Evolutionary conservation across 768 basidiomycete genomes (phyloP).

Genomic region (Hericium rajendrae): DNA sequence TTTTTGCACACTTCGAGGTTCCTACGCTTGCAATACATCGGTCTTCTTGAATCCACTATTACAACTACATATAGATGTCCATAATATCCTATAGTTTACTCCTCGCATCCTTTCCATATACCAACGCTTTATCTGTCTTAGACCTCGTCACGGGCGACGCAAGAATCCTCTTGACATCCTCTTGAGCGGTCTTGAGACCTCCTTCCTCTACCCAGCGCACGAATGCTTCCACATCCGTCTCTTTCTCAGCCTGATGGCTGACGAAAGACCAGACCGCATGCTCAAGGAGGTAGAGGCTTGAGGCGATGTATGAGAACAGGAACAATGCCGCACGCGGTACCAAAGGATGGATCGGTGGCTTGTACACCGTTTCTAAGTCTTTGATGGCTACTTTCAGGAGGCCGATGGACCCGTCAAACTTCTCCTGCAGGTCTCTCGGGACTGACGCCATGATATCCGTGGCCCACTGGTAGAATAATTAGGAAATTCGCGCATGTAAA

Average conservation of each 20-base stretch:
- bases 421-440: constrained; percentile 24
- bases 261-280: constrained; percentile 53
- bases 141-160: neutral
- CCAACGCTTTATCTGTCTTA: neutral
- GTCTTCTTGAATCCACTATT: too few species aligned
- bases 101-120: neutral
- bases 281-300: constrained; percentile 52
- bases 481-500: constrained; percentile 1
- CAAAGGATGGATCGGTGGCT: constrained; percentile 33
- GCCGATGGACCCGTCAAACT: constrained; percentile 15
- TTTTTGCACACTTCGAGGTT: too few species aligned
- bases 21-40: too few species aligned
- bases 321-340: constrained; percentile 50
- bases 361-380: constrained; percentile 32
- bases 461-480: constrained; percentile 38
- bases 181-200: constrained; percentile 21
- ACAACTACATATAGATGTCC: too few species aligned
- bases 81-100: neutral
- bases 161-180: constrained; percentile 17
- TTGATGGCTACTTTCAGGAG: constrained; percentile 30
- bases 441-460: constrained; percentile 31
- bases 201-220: constrained; percentile 38
- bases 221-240: constrained; percentile 43
- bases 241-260: constrained; percentile 17
- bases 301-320: constrained; percentile 45